phyloP scores from a whole-genome alignment of 371 early-diverging fungal species.

The Zopfochytrium polystomum region DNA sequence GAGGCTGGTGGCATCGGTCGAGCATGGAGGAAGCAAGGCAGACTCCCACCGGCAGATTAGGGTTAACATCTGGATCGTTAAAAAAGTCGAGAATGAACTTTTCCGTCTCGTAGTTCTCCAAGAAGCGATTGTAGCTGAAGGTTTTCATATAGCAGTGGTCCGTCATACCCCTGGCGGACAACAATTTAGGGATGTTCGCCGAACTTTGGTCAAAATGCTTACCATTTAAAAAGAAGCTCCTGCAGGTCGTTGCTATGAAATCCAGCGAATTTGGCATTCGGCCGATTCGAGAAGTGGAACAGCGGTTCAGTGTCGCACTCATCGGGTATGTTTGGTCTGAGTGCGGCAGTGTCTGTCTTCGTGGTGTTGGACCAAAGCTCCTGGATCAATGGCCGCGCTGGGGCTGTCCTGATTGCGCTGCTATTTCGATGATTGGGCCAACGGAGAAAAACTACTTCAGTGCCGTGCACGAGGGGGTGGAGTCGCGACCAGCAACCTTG shows the following conservation, averaged over 20 bases:
- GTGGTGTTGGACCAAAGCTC: too few species aligned
- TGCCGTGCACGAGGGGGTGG: too few species aligned
- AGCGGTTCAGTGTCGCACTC: too few species aligned
- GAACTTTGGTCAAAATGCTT: neutral
- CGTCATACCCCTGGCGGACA: constrained; percentile 39
- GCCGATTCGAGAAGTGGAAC: constrained; percentile 30
- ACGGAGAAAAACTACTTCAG: too few species aligned
- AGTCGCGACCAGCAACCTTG: too few species aligned
- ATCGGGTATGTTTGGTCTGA: too few species aligned
- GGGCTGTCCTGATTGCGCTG: too few species aligned
- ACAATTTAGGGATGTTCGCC: neutral
- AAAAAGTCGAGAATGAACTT: constrained; percentile 47
- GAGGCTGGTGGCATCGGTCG: too few species aligned
- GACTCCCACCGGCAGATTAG: constrained; percentile 29
- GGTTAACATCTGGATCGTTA: constrained; percentile 31
- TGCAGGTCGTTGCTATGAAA: constrained; percentile 39
- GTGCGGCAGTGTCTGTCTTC: too few species aligned
- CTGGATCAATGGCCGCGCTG: too few species aligned
- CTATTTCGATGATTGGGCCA: too few species aligned
- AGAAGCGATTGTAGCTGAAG: constrained; percentile 41
- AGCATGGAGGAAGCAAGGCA: neutral
- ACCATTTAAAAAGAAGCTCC: constrained; percentile 47
- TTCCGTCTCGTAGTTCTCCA: constrained; percentile 32
- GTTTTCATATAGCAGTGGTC: constrained; percentile 40
- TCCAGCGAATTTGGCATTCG: constrained; percentile 32